Evolutionary conservation across 2,329 filamentous ascomycete genomes (phyloP).

Genomic region (Sporothrix protearum): DNA sequence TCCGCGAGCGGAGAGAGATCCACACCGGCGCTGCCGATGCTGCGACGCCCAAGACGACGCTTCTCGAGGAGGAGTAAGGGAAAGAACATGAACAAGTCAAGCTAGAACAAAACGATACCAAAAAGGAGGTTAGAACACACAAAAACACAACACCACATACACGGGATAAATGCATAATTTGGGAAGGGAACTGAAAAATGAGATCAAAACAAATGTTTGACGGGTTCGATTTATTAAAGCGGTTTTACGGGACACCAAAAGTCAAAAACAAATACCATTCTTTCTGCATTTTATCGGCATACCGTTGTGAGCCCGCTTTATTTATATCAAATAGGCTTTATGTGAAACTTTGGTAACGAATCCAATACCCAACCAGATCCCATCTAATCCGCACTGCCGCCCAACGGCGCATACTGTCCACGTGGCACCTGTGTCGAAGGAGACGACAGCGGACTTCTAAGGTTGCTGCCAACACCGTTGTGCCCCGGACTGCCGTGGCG

Average conservation of each 20-base stretch:
- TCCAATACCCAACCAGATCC: background rate
- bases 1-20: slow-evolving; percentile 66
- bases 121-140: background rate
- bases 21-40: slow-evolving; percentile 39
- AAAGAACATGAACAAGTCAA: background rate
- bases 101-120: background rate
- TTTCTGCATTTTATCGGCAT: background rate
- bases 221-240: background rate
- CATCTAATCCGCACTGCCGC: slow-evolving; percentile 7
- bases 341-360: too few species aligned
- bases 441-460: slow-evolving; percentile 18
- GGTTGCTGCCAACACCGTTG: background rate
- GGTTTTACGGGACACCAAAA: background rate
- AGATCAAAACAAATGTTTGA: background rate
- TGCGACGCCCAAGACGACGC: slow-evolving; percentile 42
- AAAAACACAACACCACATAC: background rate
- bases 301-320: background rate
- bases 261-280: background rate
- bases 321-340: too few species aligned
- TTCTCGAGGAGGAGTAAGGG: slow-evolving; percentile 49
- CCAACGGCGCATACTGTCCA: slow-evolving; percentile 27
- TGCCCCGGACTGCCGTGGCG: background rate
- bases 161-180: background rate
- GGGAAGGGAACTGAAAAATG: background rate
- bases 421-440: slow-evolving; percentile 17